Evolutionary conservation across 768 basidiomycete species (phyloP), one percentile per base, ranked within the genome.

Genomic region (Suillus ampliporus): DNA sequence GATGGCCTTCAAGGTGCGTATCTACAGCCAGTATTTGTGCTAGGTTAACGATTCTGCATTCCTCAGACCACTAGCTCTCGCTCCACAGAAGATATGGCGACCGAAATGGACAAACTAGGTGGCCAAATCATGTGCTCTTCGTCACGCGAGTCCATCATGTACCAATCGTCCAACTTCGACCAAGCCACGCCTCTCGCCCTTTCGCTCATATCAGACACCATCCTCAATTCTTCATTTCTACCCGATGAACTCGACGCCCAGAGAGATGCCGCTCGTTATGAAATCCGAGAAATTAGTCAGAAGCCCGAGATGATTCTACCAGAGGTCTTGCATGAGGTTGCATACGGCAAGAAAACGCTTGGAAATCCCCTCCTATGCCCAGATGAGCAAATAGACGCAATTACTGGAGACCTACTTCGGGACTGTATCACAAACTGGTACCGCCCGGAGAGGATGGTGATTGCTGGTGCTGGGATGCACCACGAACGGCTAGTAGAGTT

Each of bases 251-350:
- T 99, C 47, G 86, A 87, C 31, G 85, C 85, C 6, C 94, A 97
- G 72, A 85, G 90, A 54, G 91, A 93, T 60, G 94, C 95, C 11
- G 94, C 94, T 0, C 84, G 85, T 19, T 99, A 97, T 70, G 97
- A 99, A 76, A 84, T 94, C 51, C 85, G 94, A 37, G 97, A 98
- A 77, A 85, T 98, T 63, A 85, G 77, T 68, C 81, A 85, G 47
- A 98, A 98, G 75, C 95, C 97, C 0, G 97, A 99, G 68, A 89
- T 94, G 83, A 89, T 96, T 62, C 81, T 99, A 15, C 95, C 97
- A 2, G 97, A 99, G 70, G 76, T 95, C 6, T 77, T 99, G 21
- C 96, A 99, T 71, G 80, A 84, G 47, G 89, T 96, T 60, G 97
- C 97, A 0, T 99, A 93, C 71, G 80, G 85, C 62, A 77, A 81